phyloP scores from a whole-genome alignment of 495 filamentous ascomycete genomes.

The Aspergillus affinis region DNA sequence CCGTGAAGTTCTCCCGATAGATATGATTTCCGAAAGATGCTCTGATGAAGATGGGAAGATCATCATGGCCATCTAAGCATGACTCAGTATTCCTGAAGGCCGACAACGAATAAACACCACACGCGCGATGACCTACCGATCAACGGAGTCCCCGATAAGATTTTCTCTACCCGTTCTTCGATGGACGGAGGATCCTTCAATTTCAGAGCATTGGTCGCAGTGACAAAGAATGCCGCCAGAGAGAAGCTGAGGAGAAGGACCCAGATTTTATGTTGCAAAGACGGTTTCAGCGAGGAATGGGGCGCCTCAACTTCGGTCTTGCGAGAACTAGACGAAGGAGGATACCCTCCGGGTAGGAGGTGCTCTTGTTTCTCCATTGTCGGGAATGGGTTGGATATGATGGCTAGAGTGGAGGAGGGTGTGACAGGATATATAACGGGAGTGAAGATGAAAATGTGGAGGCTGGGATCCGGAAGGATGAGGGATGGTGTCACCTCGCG shows the following conservation, averaged over 20 bases:
- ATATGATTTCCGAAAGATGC: slow-evolving; percentile 73
- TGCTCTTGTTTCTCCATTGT: not conserved
- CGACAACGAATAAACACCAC: not conserved
- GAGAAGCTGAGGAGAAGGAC: not conserved
- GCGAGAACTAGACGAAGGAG: not conserved
- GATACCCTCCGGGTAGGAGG: not conserved
- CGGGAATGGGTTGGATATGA: not conserved
- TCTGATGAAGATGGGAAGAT: slow-evolving; percentile 75
- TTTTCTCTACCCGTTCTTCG: slow-evolving; percentile 65
- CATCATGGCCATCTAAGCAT: slow-evolving; percentile 87
- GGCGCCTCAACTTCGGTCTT: not conserved
- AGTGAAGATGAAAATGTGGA: not conserved
- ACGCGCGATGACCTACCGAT: slow-evolving; percentile 58
- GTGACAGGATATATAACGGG: too few relatives aligned
- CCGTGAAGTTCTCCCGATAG: slow-evolving; percentile 68
- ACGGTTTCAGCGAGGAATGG: not conserved
- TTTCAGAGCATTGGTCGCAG: slow-evolving; percentile 6
- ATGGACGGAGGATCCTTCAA: slow-evolving; percentile 37
- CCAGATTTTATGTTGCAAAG: not conserved
- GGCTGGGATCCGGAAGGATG: not conserved
- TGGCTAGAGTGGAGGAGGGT: too few relatives aligned
- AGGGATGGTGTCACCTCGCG: not conserved
- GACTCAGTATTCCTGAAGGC: slow-evolving; percentile 9
- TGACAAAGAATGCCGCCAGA: slow-evolving; percentile 3
- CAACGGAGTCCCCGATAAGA: slow-evolving; percentile 71